These are phyloP conservation scores for Ophiostoma angusticollis DNA, from an alignment of 2,329 filamentous ascomycete species.

Conservation along the genomic window DNA sequence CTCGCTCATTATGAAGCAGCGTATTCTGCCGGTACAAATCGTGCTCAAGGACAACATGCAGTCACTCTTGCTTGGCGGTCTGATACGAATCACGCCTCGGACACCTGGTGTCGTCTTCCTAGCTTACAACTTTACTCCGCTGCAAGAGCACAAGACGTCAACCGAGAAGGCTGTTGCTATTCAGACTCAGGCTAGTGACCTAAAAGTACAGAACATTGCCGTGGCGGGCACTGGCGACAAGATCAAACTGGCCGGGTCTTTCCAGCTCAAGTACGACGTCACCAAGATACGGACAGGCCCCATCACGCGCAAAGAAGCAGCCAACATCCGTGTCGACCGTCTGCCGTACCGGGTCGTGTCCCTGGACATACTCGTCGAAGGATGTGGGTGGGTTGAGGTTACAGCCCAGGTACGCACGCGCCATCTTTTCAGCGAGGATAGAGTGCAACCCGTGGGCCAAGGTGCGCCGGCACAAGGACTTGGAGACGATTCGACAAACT, in stretches of 20 bases:
- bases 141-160: conserved; percentile 62
- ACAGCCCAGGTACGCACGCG: conserved; percentile 63
- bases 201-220: conserved; percentile 51
- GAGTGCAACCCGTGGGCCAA: no score
- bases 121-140: conserved; percentile 74
- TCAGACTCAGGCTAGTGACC: conserved; percentile 49
- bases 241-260: conserved; percentile 60
- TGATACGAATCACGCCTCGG: conserved; percentile 75
- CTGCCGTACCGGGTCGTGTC: conserved; percentile 72
- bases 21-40: conserved; percentile 60
- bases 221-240: conserved; percentile 41
- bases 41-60: conserved; percentile 57
- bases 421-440: conserved; percentile 23
- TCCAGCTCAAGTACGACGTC: conserved; percentile 67
- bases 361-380: conserved; percentile 79
- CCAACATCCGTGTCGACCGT: conserved; percentile 49
- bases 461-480: conserved; percentile 12
- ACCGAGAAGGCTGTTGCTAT: conserved; percentile 69
- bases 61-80: conserved; percentile 71
- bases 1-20: conserved; percentile 65
- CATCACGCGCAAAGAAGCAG: conserved; percentile 49
- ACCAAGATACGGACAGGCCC: conserved; percentile 68
- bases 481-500: not conserved
- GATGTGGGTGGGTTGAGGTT: conserved; percentile 86
- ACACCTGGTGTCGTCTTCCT: conserved; percentile 54